Base-by-base conservation (phyloP, 495 filamentous ascomycete genomes). In the Physcia stellaris region DNA sequence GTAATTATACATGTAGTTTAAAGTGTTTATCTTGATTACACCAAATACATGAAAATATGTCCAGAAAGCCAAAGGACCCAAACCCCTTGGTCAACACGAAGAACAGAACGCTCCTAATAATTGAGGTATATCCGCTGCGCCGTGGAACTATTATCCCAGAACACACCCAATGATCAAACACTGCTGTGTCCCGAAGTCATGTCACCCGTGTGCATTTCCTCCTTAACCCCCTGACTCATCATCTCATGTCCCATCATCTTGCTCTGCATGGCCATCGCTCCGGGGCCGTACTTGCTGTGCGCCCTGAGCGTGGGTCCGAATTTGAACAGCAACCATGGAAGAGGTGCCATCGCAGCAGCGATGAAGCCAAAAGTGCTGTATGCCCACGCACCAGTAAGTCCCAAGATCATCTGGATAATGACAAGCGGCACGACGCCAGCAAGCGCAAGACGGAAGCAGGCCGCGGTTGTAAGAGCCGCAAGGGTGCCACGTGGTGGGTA, bases 241-340 rank as follows among this genome's bases (percentile, higher is more conserved):
- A 28, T 28, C 26, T 28, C 13, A 7, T 13, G 26, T 6, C 16
- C 33, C 39, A 46, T 39, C 37, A 40, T 47, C 32, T 46, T 40
- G 20, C 17, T 24, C 20, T 13, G 27, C 32, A 23, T 30, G 27
- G 22, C 35, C 30, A 17, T 32, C 23, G 36, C 20, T n/a, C 7
- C 30, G 0, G 32, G 36, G 38, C 57, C 54, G 41, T 69, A 73
- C 35, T 50, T 58, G 35, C 66, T 70, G 43, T 51, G 57, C 2
- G 46, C 51, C 15, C 68, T 57, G 36, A 75, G 68, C 17, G 35
- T 43, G 21, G 62, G 61, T 6, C 70, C 70, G 40, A 55, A 73
- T 2, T 31, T 49, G 42, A 51, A 66, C n/a, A 67, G 44, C 7
- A 64, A 47, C 41, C 46, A 63, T 4, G 63, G 63, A 34, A 67